phyloP scores from a whole-genome alignment of 106 monocot species.

The Vanilla planifolia region DNA sequence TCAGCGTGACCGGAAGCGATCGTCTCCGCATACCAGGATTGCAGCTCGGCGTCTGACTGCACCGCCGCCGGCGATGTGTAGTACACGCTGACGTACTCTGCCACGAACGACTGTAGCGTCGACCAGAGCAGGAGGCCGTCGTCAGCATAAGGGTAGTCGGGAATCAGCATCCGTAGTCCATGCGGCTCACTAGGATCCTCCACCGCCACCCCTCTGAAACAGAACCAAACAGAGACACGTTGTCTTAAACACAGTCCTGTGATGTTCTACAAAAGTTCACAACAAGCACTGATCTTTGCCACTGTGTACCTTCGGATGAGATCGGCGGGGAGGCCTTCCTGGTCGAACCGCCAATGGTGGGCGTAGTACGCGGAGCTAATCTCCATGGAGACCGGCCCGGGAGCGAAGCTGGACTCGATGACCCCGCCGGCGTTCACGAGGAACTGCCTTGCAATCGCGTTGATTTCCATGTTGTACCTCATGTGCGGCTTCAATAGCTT shows the following conservation, averaged over 20 bases:
- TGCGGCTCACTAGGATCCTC: conserved; percentile 64
- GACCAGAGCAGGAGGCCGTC: conserved; percentile 95
- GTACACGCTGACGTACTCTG: conserved; percentile 42
- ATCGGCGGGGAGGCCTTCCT: conserved; percentile 80
- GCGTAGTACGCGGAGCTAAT: conserved; percentile 70
- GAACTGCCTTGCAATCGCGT: conserved; percentile 74
- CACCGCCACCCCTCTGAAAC: conserved; percentile 65
- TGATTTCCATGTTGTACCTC: conserved; percentile 84
- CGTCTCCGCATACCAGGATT: conserved; percentile 74
- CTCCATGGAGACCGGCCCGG: conserved; percentile 55
- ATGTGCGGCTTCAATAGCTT: conserved; percentile 90
- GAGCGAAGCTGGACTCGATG: conserved; percentile 87
- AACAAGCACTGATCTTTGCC: no score
- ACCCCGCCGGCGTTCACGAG: conserved; percentile 78
- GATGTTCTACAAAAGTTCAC: no score
- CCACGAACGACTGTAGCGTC: conserved; percentile 49
- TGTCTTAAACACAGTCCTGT: no score
- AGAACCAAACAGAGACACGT: neutral
- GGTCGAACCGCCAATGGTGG: conserved; percentile 66
- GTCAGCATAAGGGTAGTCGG: conserved; percentile 93
- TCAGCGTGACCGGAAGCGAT: conserved; percentile 71
- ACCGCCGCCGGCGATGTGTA: conserved; percentile 33
- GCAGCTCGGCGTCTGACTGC: conserved; percentile 64
- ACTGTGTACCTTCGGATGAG: conserved; percentile 60
- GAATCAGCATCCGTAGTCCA: conserved; percentile 54